phyloP scores from a whole-genome alignment of 306 rosid genomes.

The Heteromeles arbutifolia region DNA sequence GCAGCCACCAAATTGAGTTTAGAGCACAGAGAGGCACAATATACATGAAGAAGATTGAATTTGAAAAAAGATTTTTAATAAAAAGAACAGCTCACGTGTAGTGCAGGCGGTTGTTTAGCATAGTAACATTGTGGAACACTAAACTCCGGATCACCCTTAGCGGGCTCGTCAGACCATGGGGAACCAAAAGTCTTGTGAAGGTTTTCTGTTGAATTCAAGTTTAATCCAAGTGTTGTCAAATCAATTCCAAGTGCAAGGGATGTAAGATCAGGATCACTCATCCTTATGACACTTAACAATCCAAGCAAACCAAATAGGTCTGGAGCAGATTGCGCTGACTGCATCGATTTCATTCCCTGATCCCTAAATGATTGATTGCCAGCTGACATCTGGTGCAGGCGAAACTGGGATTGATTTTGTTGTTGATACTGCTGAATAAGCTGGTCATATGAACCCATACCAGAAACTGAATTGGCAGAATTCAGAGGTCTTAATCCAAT shows the following conservation, averaged over 20 bases:
- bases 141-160: slow-evolving; percentile 93
- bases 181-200: slow-evolving; percentile 95
- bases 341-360: slow-evolving; percentile 72
- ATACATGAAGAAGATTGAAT: slow-evolving; percentile 1
- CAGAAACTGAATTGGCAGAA: slow-evolving; percentile 76
- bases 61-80: neutral
- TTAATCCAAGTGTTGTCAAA: slow-evolving; percentile 83
- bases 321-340: slow-evolving; percentile 62
- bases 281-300: slow-evolving; percentile 80
- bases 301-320: slow-evolving; percentile 95
- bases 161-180: slow-evolving; percentile 97
- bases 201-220: slow-evolving; percentile 89
- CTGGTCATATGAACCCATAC: slow-evolving; percentile 83
- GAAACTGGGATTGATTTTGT: slow-evolving; percentile 81
- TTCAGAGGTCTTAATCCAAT: slow-evolving; percentile 85
- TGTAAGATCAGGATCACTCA: slow-evolving; percentile 85
- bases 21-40: slow-evolving; percentile 9
- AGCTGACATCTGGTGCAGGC: slow-evolving; percentile 76
- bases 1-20: slow-evolving; percentile 30
- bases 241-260: slow-evolving; percentile 97
- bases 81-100: slow-evolving; percentile 49
- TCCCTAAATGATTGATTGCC: slow-evolving; percentile 81
- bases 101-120: slow-evolving; percentile 69
- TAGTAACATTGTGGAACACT: slow-evolving; percentile 75
- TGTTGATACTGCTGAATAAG: slow-evolving; percentile 89